phyloP scores from a whole-genome alignment of 139 green algal genomes.

The Choricystis sp. region DNA sequence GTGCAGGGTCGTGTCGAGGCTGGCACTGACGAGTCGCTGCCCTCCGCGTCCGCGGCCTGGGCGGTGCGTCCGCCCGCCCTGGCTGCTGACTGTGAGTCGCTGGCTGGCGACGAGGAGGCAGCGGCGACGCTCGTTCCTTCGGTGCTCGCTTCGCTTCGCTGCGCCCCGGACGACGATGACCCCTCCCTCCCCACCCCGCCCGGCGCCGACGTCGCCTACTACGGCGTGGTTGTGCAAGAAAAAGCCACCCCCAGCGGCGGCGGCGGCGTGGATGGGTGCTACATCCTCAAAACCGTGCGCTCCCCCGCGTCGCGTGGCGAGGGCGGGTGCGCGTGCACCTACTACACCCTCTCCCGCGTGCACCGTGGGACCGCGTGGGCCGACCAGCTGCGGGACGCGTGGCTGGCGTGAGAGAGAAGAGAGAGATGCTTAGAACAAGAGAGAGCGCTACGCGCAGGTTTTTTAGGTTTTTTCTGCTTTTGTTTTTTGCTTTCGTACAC shows the following conservation, averaged over 20 bases:
- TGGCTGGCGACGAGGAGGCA: not conserved
- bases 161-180: not conserved
- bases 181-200: no score
- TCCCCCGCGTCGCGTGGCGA: no score
- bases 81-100: no score
- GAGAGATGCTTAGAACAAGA: not conserved
- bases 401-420: not conserved
- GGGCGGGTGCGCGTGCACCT: not conserved
- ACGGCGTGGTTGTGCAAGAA: not conserved
- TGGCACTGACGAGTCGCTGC: no score
- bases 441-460: not conserved
- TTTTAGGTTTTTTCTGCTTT: not conserved
- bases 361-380: not conserved
- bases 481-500: not conserved
- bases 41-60: not conserved
- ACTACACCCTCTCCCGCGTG: not conserved
- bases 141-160: not conserved
- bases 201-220: not conserved
- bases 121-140: not conserved
- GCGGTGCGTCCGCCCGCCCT: not conserved
- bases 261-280: not conserved
- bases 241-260: not conserved
- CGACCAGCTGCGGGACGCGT: not conserved
- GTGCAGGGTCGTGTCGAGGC: not conserved
- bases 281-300: not conserved